Base-by-base conservation (phyloP, 2,329 filamentous ascomycete genomes). In the Trichoderma cornu-damae region DNA sequence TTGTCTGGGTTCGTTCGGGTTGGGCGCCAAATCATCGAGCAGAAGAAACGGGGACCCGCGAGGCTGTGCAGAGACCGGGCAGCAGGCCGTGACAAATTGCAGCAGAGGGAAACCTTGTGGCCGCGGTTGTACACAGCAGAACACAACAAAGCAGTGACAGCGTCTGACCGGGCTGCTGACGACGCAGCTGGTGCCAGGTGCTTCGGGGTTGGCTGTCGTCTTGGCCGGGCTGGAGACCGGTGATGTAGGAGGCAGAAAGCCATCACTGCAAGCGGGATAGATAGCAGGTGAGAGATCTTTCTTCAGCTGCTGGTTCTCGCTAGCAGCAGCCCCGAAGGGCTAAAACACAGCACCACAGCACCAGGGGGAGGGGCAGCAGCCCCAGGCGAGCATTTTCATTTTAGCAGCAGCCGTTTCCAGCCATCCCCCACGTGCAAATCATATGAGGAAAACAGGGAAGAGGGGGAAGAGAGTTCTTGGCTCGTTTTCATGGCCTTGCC, bases 51-150 rank as follows among this genome's bases (percentile, higher is more conserved):
- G 47, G 58, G 47, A 32, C 48, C 46, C 48, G 47, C 58, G 58
- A 60, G 58, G 58, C 58, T 60, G 58, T 60, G 58, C 58, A 54
- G n/a, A n/a, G n/a, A n/a, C n/a, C n/a, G n/a, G 47, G 26, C 16
- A n/a, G n/a, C n/a, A n/a, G n/a, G 28, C 43, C 53, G 20, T 30
- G 42, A 55, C 54, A 49, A 57, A 48, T 38, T 54, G 50, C 32
- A 59, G 44, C 34, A 55, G 52, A 37, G n/a, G n/a, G 50, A 18
- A 59, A 55, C 30, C 48, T 51, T 58, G 55, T 58, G 55, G 55
- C 47, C 55, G 48, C 55, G 28, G 35, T 46, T 44, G 18, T 52
- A 50, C 43, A 30, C 55, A 20, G 50, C 20, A 40, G 14, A n/a
- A 58, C 34, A 26, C 32, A 44, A n/a, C n/a, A n/a, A n/a, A 30